Percentiles rank a stretch among this genome's conserved stretches.
Conservation (phyloP, 495 filamentous ascomycete genomes). For the Trichoderma reesei region DNA sequence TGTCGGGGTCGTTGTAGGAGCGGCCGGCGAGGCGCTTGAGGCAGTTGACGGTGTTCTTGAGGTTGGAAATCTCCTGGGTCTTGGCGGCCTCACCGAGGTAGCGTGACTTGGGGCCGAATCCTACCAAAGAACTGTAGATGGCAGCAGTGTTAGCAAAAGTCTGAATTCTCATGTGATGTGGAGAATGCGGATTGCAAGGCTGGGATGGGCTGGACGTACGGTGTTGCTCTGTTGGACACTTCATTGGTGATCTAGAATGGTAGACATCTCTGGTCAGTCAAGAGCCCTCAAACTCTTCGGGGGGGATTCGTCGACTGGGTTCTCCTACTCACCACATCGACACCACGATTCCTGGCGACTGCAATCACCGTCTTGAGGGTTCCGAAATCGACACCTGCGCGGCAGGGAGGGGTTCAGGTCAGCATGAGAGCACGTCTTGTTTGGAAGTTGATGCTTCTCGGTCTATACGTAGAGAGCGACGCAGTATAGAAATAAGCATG, state of each 20-base stretch:
- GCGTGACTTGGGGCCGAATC: constrained; percentile 86
- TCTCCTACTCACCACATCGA: constrained; percentile 84
- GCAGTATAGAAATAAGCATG: constrained; percentile 8
- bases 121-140: constrained; percentile 68
- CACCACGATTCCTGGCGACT: constrained; percentile 93
- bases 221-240: constrained; percentile 95
- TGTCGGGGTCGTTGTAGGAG: constrained; percentile 76
- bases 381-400: constrained; percentile 81
- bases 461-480: neutral
- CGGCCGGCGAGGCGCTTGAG: constrained; percentile 89
- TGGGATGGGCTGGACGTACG: constrained; percentile 51
- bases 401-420: constrained; percentile 11
- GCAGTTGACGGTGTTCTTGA: constrained; percentile 94
- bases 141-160: constrained; percentile 21
- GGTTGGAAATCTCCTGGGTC: constrained; percentile 97
- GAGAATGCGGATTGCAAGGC: constrained; percentile 9
- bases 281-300: constrained; percentile 20
- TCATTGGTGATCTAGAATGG: constrained; percentile 83
- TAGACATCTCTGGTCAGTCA: constrained; percentile 10
- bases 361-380: constrained; percentile 95
- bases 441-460: too few species aligned
- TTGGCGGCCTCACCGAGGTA: constrained; percentile 92
- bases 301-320: too few species aligned
- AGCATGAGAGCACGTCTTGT: constrained; percentile 7
- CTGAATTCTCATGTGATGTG: constrained; percentile 10